Evolutionary conservation across 2,329 filamentous ascomycete genomes (phyloP), one percentile per base, ranked within the genome.

Genomic region (Cercospora brassicicola): DNA sequence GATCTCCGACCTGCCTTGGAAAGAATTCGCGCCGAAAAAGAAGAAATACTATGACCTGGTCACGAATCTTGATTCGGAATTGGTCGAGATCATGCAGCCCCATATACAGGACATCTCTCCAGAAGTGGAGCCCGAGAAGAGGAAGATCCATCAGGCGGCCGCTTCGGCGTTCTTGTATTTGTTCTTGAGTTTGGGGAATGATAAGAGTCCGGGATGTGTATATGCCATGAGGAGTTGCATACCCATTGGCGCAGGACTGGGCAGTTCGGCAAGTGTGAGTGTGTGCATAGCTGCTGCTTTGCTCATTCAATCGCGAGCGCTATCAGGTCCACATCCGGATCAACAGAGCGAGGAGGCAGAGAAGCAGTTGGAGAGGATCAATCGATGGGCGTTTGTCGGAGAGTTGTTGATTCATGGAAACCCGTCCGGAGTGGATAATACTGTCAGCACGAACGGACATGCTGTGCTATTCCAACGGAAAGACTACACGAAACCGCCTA

Each of bases 321-420:
- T 99, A 5, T 91, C 93, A 1, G 93, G 93, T 0, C 95, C 95
- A 1, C 94, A 98, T 77, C 91, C 92, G 0, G 94, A 98, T 75
- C 94, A 98, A 79, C 92, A 93, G 3, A 82, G 89, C 0, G 89
- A 93, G 64, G 95, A 99, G 81, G 92, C 92, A n/a, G 89, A 91
- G 68, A 81, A 93, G 53, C 94, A 99, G 78, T 87, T 98, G 31
- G 94, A 98, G 82, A 89, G 94, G 71, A 97, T 99, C 81, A 99
- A 99, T 80, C 88, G 91, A 69, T 99, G 96, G 95, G 94, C 95
- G 0, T 98, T 97, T 79, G 95, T 99, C 0, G 91, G 91, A 26
- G 95, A 99, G 79, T 91, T 98, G 88, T 95, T 93, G 81, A 97
- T 98, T 71, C 95, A 99, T 78, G 95, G 94, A 42, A 98, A 96